These are phyloP conservation scores for Ballota nigra DNA, from an alignment of 257 asterid genomes.

Conservation along the genomic window DNA sequence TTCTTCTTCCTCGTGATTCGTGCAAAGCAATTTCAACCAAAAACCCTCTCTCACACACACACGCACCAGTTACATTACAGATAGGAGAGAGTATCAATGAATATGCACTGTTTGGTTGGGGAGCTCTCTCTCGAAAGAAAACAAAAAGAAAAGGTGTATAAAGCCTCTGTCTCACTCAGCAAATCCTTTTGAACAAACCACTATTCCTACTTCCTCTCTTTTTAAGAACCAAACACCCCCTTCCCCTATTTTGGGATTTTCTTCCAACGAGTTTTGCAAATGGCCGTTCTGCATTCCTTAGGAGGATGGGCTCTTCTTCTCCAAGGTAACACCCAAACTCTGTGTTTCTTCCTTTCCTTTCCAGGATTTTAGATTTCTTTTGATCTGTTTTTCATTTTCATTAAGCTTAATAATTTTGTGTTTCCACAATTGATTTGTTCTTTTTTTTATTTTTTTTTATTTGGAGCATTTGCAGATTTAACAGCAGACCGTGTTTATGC, in stretches of 20 bases:
- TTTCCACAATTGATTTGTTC: background rate
- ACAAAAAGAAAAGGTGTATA: slow-evolving; percentile 26
- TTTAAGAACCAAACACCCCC: slow-evolving; percentile 21
- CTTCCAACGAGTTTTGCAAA: slow-evolving; percentile 3
- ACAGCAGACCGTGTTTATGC: background rate
- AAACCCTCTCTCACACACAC: slow-evolving; percentile 15
- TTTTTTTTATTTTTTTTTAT: background rate
- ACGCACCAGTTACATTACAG: slow-evolving; percentile 24
- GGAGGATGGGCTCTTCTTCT: slow-evolving; percentile 29
- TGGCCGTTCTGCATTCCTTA: slow-evolving; percentile 25
- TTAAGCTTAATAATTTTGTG: background rate
- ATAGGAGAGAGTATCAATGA: slow-evolving; percentile 26
- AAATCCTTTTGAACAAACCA: slow-evolving; percentile 31
- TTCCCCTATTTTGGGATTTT: slow-evolving; percentile 22
- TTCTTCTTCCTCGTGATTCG: slow-evolving; percentile 39
- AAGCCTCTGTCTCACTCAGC: slow-evolving; percentile 21
- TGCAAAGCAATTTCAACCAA: slow-evolving; percentile 29
- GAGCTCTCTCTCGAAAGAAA: slow-evolving; percentile 16
- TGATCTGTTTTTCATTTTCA: background rate
- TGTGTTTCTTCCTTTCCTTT: background rate
- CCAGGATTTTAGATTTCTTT: background rate
- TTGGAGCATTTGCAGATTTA: background rate
- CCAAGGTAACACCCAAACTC: slow-evolving; percentile 21
- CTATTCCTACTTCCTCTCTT: slow-evolving; percentile 5
- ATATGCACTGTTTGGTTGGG: slow-evolving; percentile 17